These are phyloP conservation scores for Fonsecaea erecta DNA, from an alignment of 2,329 filamentous ascomycete species.

Conservation along the genomic window DNA sequence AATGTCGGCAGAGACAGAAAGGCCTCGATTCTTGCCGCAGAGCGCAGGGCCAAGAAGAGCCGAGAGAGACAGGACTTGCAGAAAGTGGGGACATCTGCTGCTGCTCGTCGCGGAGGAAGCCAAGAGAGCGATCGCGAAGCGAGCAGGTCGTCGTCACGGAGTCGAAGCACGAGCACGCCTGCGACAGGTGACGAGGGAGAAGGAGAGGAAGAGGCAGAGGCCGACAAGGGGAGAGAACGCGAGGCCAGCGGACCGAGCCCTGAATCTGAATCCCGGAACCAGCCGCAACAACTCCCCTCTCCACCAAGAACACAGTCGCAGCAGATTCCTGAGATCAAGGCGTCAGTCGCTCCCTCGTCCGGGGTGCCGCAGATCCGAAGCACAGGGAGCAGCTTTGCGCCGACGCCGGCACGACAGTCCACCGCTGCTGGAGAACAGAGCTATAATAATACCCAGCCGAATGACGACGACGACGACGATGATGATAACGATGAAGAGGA, in stretches of 20 bases:
- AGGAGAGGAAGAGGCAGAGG: not conserved
- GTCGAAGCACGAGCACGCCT: constrained; percentile 17
- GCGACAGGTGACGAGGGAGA: not conserved
- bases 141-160: constrained; percentile 15
- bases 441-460: not conserved
- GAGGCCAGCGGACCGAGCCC: constrained; percentile 11
- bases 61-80: constrained; percentile 8
- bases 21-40: constrained; percentile 13
- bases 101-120: constrained; percentile 1
- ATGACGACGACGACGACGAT: constrained; percentile 16
- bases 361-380: not conserved
- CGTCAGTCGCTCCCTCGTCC: not conserved
- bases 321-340: not conserved
- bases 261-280: not conserved
- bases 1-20: constrained; percentile 8
- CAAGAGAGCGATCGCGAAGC: not conserved
- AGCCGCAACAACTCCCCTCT: constrained; percentile 2
- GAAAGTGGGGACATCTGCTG: not conserved
- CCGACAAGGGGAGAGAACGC: not conserved
- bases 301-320: constrained; percentile 8
- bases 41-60: constrained; percentile 19
- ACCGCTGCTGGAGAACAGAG: not conserved
- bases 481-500: constrained; percentile 18
- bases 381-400: not conserved
- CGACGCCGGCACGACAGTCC: not conserved